Percentiles rank a stretch among this genome's conserved stretches.
Evolutionary conservation across 768 basidiomycete species (phyloP).

Genomic region (Lactarius sanguifluus): DNA sequence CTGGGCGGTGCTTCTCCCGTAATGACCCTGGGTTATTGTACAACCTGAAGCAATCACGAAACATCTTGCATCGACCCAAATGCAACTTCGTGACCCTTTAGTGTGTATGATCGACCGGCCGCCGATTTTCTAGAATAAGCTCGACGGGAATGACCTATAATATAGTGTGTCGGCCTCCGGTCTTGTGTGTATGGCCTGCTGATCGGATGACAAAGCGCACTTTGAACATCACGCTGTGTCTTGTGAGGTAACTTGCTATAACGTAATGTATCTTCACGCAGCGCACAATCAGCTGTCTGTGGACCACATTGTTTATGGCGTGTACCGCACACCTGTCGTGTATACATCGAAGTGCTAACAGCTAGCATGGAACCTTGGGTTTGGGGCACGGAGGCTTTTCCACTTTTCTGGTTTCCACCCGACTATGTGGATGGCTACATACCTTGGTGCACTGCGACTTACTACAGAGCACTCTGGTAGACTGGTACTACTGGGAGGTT

Average conservation of each 20-base stretch:
- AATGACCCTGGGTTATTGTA: constrained; percentile 1
- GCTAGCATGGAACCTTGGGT: neutral
- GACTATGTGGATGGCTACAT: neutral
- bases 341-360: neutral
- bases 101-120: neutral
- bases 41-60: neutral
- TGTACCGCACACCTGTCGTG: neutral
- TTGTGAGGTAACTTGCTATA: constrained; percentile 19
- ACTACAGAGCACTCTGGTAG: neutral
- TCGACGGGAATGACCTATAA: neutral
- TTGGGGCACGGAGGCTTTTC: neutral
- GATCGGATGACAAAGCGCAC: constrained; percentile 16
- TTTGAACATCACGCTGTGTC: constrained; percentile 9
- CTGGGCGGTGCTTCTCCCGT: neutral
- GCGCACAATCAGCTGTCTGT: neutral
- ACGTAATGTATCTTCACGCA: constrained; percentile 17
- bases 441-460: neutral
- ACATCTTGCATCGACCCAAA: neutral
- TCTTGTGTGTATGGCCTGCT: neutral
- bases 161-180: neutral
- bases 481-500: neutral
- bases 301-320: constrained; percentile 8
- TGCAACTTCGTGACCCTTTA: neutral
- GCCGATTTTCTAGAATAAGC: constrained; percentile 1
- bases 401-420: neutral